Conservation (phyloP, 2,329 filamentous ascomycete genomes). For the Ophiosphaerella narmari region DNA sequence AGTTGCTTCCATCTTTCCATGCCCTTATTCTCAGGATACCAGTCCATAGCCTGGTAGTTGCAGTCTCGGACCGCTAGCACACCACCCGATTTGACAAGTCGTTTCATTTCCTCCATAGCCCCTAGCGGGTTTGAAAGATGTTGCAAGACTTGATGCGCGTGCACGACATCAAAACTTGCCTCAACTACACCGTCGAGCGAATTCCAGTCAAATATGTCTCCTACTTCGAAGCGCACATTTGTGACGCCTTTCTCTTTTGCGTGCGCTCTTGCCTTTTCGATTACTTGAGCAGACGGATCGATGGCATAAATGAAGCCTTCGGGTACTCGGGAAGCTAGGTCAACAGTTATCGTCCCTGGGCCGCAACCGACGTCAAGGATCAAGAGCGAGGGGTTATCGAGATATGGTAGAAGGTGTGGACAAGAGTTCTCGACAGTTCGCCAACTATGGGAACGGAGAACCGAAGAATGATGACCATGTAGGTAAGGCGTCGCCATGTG, state of each 20-base stretch:
- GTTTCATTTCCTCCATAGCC: slow-evolving; percentile 59
- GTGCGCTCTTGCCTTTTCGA: slow-evolving; percentile 46
- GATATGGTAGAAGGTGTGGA: slow-evolving; percentile 44
- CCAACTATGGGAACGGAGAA: slow-evolving; percentile 51
- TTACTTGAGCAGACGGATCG: slow-evolving; percentile 51
- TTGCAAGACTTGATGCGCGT: slow-evolving; percentile 62
- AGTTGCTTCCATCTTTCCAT: slow-evolving; percentile 44
- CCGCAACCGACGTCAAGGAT: slow-evolving; percentile 56
- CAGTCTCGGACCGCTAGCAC: slow-evolving; percentile 55
- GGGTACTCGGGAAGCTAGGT: slow-evolving; percentile 50
- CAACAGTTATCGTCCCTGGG: slow-evolving; percentile 55
- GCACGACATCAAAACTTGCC: slow-evolving; percentile 62
- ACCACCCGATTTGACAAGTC: slow-evolving; percentile 59
- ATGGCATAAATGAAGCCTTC: slow-evolving; percentile 52
- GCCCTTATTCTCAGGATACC: slow-evolving; percentile 44
- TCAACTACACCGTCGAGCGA: slow-evolving; percentile 48
- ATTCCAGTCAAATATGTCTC: slow-evolving; percentile 50
- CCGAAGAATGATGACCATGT: slow-evolving; percentile 48
- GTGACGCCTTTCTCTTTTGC: slow-evolving; percentile 42
- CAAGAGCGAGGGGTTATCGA: slow-evolving; percentile 33
- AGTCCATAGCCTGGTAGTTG: slow-evolving; percentile 43
- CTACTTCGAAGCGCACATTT: slow-evolving; percentile 48
- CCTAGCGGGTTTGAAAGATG: slow-evolving; percentile 59
- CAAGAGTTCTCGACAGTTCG: slow-evolving; percentile 52
- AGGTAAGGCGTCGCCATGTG: slow-evolving; percentile 33